Percentiles rank a stretch among this genome's conserved stretches.
These are phyloP conservation scores for Monosporascus sp. DNA, from an alignment of 2,329 filamentous ascomycete species.

Conservation along the genomic window DNA sequence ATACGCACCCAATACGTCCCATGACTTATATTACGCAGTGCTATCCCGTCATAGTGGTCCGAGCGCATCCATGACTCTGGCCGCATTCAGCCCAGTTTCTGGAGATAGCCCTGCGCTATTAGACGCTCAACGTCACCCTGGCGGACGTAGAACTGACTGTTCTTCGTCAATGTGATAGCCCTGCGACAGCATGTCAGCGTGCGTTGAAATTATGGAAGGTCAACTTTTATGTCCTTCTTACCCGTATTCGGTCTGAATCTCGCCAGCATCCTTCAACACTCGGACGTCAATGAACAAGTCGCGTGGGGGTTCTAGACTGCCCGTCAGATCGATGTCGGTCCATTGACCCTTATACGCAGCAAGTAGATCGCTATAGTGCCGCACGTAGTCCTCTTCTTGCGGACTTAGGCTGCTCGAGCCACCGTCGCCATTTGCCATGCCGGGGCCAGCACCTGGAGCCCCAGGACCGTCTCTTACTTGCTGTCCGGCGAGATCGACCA, in stretches of 20 bases:
- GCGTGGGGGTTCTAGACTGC: conserved; percentile 85
- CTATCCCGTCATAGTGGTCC: background rate
- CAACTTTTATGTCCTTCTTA: conserved; percentile 37
- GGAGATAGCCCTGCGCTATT: conserved; percentile 90
- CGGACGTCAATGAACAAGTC: conserved; percentile 96
- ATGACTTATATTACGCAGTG: background rate
- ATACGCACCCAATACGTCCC: background rate
- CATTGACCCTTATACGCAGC: conserved; percentile 98
- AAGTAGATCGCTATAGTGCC: conserved; percentile 84
- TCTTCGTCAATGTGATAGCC: conserved; percentile 92
- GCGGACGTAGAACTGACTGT: conserved; percentile 95
- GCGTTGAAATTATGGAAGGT: background rate
- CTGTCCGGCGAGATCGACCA: conserved; percentile 63
- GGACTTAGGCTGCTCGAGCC: conserved; percentile 77
- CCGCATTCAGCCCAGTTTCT: conserved; percentile 68
- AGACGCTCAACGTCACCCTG: conserved; percentile 93
- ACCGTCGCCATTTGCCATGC: conserved; percentile 38
- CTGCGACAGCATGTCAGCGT: conserved; percentile 36
- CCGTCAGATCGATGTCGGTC: conserved; percentile 95
- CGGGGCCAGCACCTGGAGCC: conserved; percentile 25
- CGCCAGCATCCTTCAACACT: conserved; percentile 91
- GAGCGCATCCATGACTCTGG: background rate
- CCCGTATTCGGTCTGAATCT: conserved; percentile 99
- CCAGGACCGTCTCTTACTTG: conserved; percentile 39
- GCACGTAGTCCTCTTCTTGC: conserved; percentile 93